phyloP scores from a whole-genome alignment of 2,329 filamentous ascomycete genomes.

The Verticillium alfalfae region DNA sequence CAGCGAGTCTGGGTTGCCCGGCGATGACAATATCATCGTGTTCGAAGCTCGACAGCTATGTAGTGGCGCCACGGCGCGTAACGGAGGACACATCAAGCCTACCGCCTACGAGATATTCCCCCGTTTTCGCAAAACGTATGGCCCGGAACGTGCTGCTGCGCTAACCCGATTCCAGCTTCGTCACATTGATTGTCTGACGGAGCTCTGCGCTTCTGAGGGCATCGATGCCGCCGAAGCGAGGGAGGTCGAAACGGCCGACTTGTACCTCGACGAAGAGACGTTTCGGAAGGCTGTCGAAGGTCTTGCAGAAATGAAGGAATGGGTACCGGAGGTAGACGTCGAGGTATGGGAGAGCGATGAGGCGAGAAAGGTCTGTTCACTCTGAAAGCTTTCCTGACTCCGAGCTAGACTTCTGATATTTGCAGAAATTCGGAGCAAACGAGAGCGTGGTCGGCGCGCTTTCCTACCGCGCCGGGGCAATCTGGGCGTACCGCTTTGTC shows the following conservation, averaged over 20 bases:
- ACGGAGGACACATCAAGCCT: constrained; percentile 12
- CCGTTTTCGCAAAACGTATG: constrained; percentile 5
- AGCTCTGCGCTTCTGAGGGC: constrained; percentile 1
- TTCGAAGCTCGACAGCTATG: constrained; percentile 13
- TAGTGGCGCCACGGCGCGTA: background rate
- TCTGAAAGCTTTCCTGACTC: background rate
- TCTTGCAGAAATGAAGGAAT: constrained; percentile 25
- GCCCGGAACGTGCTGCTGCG: constrained; percentile 4
- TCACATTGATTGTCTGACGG: constrained; percentile 5
- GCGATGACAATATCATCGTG: constrained; percentile 4
- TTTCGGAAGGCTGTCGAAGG: constrained; percentile 5
- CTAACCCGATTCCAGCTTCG: constrained; percentile 7
- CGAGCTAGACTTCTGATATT: background rate
- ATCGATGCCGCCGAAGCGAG: constrained; percentile 5
- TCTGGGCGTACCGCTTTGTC: constrained; percentile 37
- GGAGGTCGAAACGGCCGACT: constrained; percentile 4
- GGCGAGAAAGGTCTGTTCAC: constrained; percentile 19
- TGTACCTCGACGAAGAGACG: constrained; percentile 6
- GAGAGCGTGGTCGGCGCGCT: constrained; percentile 32
- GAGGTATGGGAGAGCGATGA: constrained; percentile 25
- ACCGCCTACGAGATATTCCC: constrained; percentile 6
- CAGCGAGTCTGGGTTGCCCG: background rate
- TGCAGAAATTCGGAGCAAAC: constrained; percentile 27
- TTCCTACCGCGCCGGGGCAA: constrained; percentile 38
- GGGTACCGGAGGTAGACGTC: constrained; percentile 33